Evolutionary conservation across 345 rosid species (phyloP).

Genomic region (Carallia brachiata): DNA sequence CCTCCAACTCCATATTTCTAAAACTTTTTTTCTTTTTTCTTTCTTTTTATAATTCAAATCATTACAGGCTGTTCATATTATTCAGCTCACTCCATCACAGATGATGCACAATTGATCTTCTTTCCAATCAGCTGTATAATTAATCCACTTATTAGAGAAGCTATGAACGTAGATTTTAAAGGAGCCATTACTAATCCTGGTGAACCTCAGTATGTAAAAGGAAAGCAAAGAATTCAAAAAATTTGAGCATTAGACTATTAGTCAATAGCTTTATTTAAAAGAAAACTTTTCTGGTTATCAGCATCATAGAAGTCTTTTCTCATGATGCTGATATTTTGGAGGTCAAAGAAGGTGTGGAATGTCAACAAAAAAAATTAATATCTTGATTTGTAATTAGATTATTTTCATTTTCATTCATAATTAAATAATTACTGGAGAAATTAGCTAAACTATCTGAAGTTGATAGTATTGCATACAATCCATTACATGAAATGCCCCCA

Average conservation of each 20-base stretch:
- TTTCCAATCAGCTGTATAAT: constrained; percentile 84
- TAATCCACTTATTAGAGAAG: constrained; percentile 84
- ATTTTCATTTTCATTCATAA: constrained; percentile 19
- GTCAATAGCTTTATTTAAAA: no score
- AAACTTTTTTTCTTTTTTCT: no score
- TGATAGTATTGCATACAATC: no score
- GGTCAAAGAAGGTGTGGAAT: constrained; percentile 58
- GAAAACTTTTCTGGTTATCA: no score
- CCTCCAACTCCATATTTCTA: no score
- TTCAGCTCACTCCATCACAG: constrained; percentile 48
- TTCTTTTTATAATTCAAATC: no score
- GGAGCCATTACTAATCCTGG: constrained; percentile 31
- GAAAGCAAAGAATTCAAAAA: no score
- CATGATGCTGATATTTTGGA: constrained; percentile 56
- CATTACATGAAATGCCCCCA: no score
- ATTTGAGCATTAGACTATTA: no score
- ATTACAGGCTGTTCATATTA: constrained; percentile 40
- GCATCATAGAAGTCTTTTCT: no score
- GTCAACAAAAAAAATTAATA: not conserved
- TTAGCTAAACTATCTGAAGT: constrained; percentile 44
- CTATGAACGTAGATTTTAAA: constrained; percentile 79
- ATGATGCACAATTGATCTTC: constrained; percentile 63
- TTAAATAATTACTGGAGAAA: constrained; percentile 71
- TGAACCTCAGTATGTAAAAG: no score
- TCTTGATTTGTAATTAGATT: constrained; percentile 14